phyloP scores from a whole-genome alignment of 306 rosid species.

The Fragaria nilgerrensis region DNA sequence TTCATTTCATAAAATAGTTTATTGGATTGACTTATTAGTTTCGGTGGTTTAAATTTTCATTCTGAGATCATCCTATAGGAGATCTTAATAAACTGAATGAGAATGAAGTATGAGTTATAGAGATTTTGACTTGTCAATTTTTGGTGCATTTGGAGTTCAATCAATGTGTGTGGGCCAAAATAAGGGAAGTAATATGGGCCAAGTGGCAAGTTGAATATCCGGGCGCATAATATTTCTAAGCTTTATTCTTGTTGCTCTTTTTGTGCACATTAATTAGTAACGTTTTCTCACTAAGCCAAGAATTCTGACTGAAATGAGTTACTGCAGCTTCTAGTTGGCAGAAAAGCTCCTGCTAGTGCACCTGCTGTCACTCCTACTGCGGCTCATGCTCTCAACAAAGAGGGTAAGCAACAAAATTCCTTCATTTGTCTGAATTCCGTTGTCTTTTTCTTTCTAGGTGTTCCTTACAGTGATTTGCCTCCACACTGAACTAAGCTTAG shows the following conservation, averaged over 20 bases:
- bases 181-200: not conserved
- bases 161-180: not conserved
- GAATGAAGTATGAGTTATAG: not conserved
- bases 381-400: conserved; percentile 9
- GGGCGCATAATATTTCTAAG: not conserved
- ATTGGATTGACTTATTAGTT: not conserved
- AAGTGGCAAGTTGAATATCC: conserved; percentile 4
- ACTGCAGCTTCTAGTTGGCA: conserved; percentile 17
- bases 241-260: not conserved
- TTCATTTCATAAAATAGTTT: not conserved
- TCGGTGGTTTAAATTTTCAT: not conserved
- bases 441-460: not conserved
- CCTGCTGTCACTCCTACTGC: conserved; percentile 2
- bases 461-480: not conserved
- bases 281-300: not conserved
- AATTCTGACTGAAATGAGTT: conserved; percentile 8
- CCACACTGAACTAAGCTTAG: not conserved
- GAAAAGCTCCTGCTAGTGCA: not conserved
- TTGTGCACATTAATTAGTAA: not conserved
- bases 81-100: not conserved
- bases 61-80: not conserved
- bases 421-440: not conserved
- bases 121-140: not conserved
- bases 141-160: not conserved
- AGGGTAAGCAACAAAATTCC: not conserved